Evolutionary conservation across 106 monocot species (phyloP), one percentile per base, ranked within the genome.

Genomic region (Apostasia shenzhenica): DNA sequence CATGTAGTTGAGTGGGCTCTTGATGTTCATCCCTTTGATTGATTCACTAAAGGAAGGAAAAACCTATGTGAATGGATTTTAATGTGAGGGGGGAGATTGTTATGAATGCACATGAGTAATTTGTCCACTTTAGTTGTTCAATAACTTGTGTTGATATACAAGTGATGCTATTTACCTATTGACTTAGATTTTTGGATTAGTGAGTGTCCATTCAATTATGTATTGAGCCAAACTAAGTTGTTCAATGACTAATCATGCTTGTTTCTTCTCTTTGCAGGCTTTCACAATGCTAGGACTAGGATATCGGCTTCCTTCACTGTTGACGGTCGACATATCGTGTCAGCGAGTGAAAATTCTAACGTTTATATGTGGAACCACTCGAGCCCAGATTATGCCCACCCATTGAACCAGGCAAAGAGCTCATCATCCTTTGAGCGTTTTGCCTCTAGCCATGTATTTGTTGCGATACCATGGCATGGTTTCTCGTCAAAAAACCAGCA

Each of bases 331-430:
- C 88, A 88, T 43, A 90, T 93, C 14, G 70, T 99, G 26, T 90
- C 90, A 9, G 87, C 90, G 9, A 93, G 90, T 61, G 93, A 99
- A 55, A 87, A 99, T 68, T 93, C 90, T 1, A 80, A 84, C 48
- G 81, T 99, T 8, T 99, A 80, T 65, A 54, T 99, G 1, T 93
- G 92, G 93, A 90, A 57, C 70, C 77, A 85, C 70, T 71, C 41
- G 52, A 78, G 58, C 67, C 61, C 75, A 43, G 46, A 73, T 46
- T 51, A 52, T 57, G 37, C 59, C 9, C 59, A 71, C 47, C 44
- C 73, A 56, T 40, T 67, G 0, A 76, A 66, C 40, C 77, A 76
- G 40, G 72, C 66, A 51, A 95, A 88, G 61, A 83, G 67, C 75
- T 78, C 50, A 8, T 61, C 61, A 49, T 83, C 86, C 11, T 85